Percentiles rank a stretch among this genome's conserved stretches.
Evolutionary conservation across 2,329 filamentous ascomycete species (phyloP).

Genomic region (Pseudodiploospora longispora): DNA sequence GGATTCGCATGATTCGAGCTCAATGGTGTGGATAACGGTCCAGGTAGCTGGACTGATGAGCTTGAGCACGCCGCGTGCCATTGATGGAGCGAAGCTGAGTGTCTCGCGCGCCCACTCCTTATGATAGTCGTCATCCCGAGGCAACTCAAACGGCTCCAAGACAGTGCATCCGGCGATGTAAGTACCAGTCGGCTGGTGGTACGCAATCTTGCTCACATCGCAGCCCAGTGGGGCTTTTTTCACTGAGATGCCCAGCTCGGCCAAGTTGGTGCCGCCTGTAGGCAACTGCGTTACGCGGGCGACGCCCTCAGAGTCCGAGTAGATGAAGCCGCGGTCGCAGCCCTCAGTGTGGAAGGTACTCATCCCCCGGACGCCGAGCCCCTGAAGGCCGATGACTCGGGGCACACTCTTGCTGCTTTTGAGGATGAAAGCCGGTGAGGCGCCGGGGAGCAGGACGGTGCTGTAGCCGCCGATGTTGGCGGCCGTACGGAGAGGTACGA

Average conservation of each 20-base stretch:
- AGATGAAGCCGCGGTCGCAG: slow-evolving; percentile 77
- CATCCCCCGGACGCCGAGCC: slow-evolving; percentile 60
- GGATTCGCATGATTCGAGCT: slow-evolving; percentile 66
- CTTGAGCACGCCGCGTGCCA: slow-evolving; percentile 66
- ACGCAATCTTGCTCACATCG: slow-evolving; percentile 66
- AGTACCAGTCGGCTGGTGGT: slow-evolving; percentile 64
- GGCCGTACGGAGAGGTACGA: slow-evolving; percentile 49
- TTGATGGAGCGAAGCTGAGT: slow-evolving; percentile 53
- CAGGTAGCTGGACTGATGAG: slow-evolving; percentile 71
- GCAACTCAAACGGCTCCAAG: slow-evolving; percentile 67
- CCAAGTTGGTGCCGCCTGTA: slow-evolving; percentile 49
- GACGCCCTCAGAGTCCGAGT: slow-evolving; percentile 64
- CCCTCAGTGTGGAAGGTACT: slow-evolving; percentile 68
- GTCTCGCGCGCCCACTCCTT: slow-evolving; percentile 73
- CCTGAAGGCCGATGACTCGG: slow-evolving; percentile 64
- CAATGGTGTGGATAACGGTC: slow-evolving; percentile 67
- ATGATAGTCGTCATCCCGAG: slow-evolving; percentile 78
- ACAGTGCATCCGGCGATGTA: slow-evolving; percentile 70
- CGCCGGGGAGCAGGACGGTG: slow-evolving; percentile 73
- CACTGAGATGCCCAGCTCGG: slow-evolving; percentile 68
- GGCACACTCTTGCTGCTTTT: slow-evolving; percentile 73
- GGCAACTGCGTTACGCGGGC: slow-evolving; percentile 69
- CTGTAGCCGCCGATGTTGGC: slow-evolving; percentile 68
- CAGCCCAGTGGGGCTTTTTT: slow-evolving; percentile 62
- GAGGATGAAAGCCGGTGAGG: slow-evolving; percentile 72